phyloP scores from a whole-genome alignment of 2,329 filamentous ascomycete genomes.

The Monosporascus sp. region DNA sequence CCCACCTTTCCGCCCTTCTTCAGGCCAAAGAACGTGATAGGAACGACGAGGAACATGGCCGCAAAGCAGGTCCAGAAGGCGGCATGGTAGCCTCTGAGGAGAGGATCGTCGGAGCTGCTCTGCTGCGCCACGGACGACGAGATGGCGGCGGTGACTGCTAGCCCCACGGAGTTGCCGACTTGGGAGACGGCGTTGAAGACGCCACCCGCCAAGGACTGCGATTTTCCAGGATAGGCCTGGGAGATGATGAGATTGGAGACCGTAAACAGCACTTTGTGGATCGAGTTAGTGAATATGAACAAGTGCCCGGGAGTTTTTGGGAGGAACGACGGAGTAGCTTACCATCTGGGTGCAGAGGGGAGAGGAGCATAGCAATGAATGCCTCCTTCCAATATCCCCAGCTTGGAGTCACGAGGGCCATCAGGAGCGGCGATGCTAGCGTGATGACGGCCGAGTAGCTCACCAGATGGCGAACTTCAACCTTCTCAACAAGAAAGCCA shows the following conservation, averaged over 20 bases:
- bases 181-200: constrained; percentile 57
- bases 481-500: background rate
- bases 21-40: background rate
- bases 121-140: background rate
- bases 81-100: background rate
- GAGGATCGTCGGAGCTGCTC: background rate
- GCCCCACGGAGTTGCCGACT: constrained; percentile 36
- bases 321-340: background rate
- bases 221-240: constrained; percentile 49
- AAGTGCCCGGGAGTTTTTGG: no score
- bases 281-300: background rate
- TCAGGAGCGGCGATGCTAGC: constrained; percentile 33
- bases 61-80: constrained; percentile 4
- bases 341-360: background rate
- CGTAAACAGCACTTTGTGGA: constrained; percentile 47
- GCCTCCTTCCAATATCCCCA: constrained; percentile 13
- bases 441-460: constrained; percentile 1
- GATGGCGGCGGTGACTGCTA: constrained; percentile 3
- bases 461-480: background rate
- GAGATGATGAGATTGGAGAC: constrained; percentile 50
- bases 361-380: constrained; percentile 33
- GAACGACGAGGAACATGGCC: background rate
- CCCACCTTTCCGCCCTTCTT: constrained; percentile 3
- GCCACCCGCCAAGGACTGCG: constrained; percentile 54
- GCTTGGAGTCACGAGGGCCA: constrained; percentile 5